Conservation (phyloP, 257 asterid species). For the Nicotiana obtusifolia region DNA sequence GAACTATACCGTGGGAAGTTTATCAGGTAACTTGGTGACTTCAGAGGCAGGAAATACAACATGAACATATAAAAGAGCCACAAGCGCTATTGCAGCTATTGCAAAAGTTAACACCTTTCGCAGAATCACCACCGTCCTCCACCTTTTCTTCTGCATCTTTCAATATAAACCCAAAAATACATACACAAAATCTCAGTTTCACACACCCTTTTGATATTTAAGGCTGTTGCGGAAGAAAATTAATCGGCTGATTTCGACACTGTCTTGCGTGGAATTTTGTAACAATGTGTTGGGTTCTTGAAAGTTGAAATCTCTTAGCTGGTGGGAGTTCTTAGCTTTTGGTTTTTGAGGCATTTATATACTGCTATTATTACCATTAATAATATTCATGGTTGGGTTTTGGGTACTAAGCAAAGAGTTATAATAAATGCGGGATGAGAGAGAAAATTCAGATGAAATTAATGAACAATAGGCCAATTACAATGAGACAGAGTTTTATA, state of each 20-base stretch:
- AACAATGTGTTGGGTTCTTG: background rate
- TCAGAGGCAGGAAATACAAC: constrained; percentile 27
- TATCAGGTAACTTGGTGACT: constrained; percentile 47
- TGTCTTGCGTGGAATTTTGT: constrained; percentile 11
- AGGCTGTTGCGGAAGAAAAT: background rate
- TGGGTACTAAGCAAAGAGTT: background rate
- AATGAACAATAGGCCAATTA: background rate
- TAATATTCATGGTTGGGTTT: background rate
- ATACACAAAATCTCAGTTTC: background rate
- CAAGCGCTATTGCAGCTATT: constrained; percentile 42
- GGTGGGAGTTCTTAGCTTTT: background rate
- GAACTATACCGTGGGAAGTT: constrained; percentile 37
- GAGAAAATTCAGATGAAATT: background rate
- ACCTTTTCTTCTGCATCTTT: constrained; percentile 45
- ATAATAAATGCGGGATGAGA: background rate
- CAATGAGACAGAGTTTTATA: background rate
- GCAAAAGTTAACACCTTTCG: constrained; percentile 60
- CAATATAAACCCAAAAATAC: background rate
- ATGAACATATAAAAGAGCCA: constrained; percentile 53
- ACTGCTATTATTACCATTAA: background rate
- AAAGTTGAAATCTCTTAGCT: background rate
- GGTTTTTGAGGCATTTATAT: background rate
- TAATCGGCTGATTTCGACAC: constrained; percentile 9
- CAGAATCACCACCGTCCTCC: constrained; percentile 53
- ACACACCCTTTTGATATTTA: background rate